These are phyloP conservation scores for Fusarium euwallaceae DNA, from an alignment of 2,329 filamentous ascomycete species.

Conservation along the genomic window DNA sequence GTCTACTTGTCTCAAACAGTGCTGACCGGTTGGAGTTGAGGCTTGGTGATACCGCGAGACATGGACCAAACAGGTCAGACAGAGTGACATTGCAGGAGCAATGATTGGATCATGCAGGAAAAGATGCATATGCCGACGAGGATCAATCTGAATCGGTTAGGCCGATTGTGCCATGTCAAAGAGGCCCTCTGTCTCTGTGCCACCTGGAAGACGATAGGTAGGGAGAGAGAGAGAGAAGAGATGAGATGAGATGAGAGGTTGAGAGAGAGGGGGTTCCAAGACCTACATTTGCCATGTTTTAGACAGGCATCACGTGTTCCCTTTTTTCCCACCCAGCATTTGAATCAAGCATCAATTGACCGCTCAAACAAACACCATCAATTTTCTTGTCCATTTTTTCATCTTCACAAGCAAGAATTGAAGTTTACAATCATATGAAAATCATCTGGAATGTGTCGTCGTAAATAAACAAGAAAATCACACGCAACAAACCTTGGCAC, in stretches of 20 bases:
- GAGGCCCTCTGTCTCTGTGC: background rate
- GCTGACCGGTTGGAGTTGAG: constrained; percentile 25
- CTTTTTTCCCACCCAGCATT: background rate
- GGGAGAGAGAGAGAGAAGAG: background rate
- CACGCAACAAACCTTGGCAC: background rate
- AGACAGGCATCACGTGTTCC: background rate
- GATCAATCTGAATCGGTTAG: background rate
- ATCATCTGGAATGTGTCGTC: background rate
- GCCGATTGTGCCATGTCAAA: background rate
- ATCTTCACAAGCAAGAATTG: background rate
- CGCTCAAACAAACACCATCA: background rate
- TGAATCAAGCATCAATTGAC: background rate
- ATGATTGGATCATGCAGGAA: constrained; percentile 14
- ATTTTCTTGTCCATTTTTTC: background rate
- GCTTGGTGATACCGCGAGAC: background rate
- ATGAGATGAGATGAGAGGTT: background rate
- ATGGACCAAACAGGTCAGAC: constrained; percentile 7
- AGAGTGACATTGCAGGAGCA: background rate
- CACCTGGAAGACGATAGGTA: background rate
- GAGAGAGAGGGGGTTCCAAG: background rate
- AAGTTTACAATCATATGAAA: background rate
- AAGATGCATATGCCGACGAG: background rate
- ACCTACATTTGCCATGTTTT: background rate
- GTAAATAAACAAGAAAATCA: background rate
- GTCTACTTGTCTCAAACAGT: constrained; percentile 16